phyloP scores from a whole-genome alignment of 257 asterid genomes.

The Coffea eugenioides region DNA sequence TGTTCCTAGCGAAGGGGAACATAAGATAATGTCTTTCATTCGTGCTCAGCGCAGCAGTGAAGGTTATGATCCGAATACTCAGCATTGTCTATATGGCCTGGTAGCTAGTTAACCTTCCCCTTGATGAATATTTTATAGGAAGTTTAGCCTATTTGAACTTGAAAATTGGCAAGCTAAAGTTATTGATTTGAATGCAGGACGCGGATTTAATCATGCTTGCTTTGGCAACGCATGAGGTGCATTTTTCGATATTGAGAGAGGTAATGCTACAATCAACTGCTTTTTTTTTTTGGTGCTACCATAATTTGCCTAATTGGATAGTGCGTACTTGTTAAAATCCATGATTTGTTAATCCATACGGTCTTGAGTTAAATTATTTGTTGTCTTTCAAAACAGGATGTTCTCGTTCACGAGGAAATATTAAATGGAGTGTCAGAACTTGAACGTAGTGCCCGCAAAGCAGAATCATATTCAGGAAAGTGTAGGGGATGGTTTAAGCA shows the following conservation, averaged over 20 bases:
- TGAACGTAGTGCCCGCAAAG: constrained; percentile 1
- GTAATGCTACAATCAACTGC: constrained; percentile 25
- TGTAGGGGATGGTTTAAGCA: constrained; percentile 17
- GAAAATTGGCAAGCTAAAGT: no score
- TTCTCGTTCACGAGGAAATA: not conserved
- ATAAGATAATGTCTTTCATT: constrained; percentile 89
- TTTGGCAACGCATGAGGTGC: constrained; percentile 93
- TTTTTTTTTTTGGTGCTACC: not conserved
- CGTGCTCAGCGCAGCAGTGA: constrained; percentile 87
- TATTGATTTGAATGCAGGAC: constrained; percentile 35
- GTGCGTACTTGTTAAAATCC: not conserved
- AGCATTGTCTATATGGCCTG: constrained; percentile 94
- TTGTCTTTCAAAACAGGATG: constrained; percentile 10
- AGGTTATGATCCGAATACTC: constrained; percentile 87
- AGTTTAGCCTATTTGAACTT: no score
- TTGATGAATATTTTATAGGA: no score
- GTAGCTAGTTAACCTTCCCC: constrained; percentile 28
- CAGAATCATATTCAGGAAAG: not conserved
- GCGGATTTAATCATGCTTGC: constrained; percentile 85
- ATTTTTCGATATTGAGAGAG: constrained; percentile 94
- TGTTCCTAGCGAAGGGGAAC: constrained; percentile 99
- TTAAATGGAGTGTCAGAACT: not conserved
- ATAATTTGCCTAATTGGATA: not conserved
- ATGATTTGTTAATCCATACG: not conserved
- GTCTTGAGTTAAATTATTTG: not conserved